A percentile compares a stretch with the other conserved stretches of the same genome.
Conservation (phyloP, 495 filamentous ascomycete genomes). For the Lasiosphaeria ovina region DNA sequence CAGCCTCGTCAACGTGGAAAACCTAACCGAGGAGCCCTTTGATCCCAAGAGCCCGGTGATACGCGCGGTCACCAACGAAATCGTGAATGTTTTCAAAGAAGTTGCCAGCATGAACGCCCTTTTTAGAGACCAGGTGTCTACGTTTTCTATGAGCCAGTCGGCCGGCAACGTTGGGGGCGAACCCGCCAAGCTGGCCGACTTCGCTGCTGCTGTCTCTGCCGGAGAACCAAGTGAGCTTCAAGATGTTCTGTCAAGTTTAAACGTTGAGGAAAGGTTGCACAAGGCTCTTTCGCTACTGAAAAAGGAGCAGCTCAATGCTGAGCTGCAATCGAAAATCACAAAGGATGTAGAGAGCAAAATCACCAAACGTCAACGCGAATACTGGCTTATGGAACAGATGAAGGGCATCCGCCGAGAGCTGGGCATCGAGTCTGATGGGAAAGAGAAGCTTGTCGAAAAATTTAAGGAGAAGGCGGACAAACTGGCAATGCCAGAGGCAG, state of each 20-base stretch:
- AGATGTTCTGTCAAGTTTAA: slow-evolving; percentile 83
- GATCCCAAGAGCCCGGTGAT: slow-evolving; percentile 86
- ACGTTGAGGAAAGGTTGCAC: slow-evolving; percentile 83
- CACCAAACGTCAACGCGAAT: slow-evolving; percentile 95
- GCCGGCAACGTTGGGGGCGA: slow-evolving; percentile 93
- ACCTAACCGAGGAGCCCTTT: slow-evolving; percentile 79
- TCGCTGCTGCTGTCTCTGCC: slow-evolving; percentile 90
- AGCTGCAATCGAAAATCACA: slow-evolving; percentile 94
- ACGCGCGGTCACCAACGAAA: slow-evolving; percentile 90
- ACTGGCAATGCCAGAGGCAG: slow-evolving; percentile 92
- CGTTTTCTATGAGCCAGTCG: slow-evolving; percentile 93
- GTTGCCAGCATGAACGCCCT: slow-evolving; percentile 88
- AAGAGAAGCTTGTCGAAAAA: slow-evolving; percentile 94
- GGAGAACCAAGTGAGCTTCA: slow-evolving; percentile 91
- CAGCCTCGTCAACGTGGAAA: slow-evolving; percentile 91
- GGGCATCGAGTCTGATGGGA: slow-evolving; percentile 94
- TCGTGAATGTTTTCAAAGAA: slow-evolving; percentile 97
- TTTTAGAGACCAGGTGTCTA: slow-evolving; percentile 97
- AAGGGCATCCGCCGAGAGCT: slow-evolving; percentile 96
- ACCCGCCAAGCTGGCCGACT: slow-evolving; percentile 91
- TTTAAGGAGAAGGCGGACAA: slow-evolving; percentile 95
- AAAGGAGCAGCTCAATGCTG: slow-evolving; percentile 96
- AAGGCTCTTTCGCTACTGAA: slow-evolving; percentile 91
- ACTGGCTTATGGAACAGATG: slow-evolving; percentile 99
- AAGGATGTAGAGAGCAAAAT: slow-evolving; percentile 98